phyloP scores from a whole-genome alignment of 208 protist species.

The Wallacemonas collosoma region DNA sequence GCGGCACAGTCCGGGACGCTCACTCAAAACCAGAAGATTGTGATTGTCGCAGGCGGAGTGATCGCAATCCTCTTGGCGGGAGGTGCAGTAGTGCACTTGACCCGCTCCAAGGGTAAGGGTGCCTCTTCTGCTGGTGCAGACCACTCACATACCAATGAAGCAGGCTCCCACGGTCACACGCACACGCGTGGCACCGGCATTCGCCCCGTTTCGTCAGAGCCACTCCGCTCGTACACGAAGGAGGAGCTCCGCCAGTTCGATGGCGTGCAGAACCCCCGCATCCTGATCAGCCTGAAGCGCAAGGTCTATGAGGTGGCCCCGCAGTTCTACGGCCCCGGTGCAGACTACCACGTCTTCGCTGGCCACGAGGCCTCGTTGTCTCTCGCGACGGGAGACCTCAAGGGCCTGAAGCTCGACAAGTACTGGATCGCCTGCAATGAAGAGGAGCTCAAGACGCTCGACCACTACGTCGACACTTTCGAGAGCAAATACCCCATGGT shows the following conservation, averaged over 20 bases:
- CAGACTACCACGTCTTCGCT: conserved; percentile 81
- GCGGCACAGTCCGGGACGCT: background rate
- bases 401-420: conserved; percentile 69
- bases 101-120: conserved; percentile 30
- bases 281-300: conserved; percentile 79
- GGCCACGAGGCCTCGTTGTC: conserved; percentile 70
- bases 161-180: conserved; percentile 18
- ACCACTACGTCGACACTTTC: conserved; percentile 72
- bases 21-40: conserved; percentile 8
- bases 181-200: conserved; percentile 47
- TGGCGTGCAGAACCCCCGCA: conserved; percentile 56
- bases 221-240: conserved; percentile 61
- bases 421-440: conserved; percentile 70
- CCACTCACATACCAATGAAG: conserved; percentile 9
- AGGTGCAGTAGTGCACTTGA: conserved; percentile 22
- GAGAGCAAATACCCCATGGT: conserved; percentile 83
- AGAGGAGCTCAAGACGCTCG: conserved; percentile 71
- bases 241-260: conserved; percentile 71
- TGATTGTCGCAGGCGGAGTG: conserved; percentile 24
- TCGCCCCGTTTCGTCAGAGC: conserved; percentile 49
- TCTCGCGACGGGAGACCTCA: conserved; percentile 62
- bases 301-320: conserved; percentile 85
- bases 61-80: conserved; percentile 22
- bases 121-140: background rate
- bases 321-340: conserved; percentile 84